Conservation (phyloP, 1,139 yeast genomes). For the Meyerozyma sp. region DNA sequence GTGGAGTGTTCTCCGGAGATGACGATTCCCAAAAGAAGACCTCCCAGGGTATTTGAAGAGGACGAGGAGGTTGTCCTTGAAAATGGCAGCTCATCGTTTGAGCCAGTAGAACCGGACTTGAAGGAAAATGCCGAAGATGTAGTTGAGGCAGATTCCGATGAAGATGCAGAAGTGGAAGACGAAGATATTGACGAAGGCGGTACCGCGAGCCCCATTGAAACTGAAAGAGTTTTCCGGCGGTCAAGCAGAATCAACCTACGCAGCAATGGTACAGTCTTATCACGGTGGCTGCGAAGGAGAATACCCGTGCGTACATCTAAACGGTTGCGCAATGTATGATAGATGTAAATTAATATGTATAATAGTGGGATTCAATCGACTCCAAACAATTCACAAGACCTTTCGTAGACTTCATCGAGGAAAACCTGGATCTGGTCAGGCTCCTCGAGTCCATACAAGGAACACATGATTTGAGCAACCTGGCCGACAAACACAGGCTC, state of each 20-base stretch:
- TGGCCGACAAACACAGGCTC: conserved; percentile 85
- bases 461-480: conserved; percentile 75
- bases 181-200: conserved; percentile 9
- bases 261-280: neutral
- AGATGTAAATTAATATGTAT: conserved; percentile 6
- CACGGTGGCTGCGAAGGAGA: conserved; percentile 1
- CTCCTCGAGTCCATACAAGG: conserved; percentile 32
- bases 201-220: conserved; percentile 7
- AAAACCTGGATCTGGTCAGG: conserved; percentile 47
- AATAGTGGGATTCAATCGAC: conserved; percentile 9
- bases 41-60: conserved; percentile 9
- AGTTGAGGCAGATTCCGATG: conserved; percentile 4
- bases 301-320: neutral
- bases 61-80: neutral
- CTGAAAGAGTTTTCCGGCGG: neutral
- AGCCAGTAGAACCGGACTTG: neutral
- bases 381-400: conserved; percentile 54
- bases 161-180: conserved; percentile 15
- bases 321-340: conserved; percentile 5
- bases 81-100: neutral
- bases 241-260: neutral
- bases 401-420: conserved; percentile 58
- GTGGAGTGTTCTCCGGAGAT: conserved; percentile 29
- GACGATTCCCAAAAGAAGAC: conserved; percentile 10
- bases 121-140: conserved; percentile 2